These are phyloP conservation scores for Tolypocladium inflatum DNA, from an alignment of 2,329 filamentous ascomycete species.

Conservation along the genomic window DNA sequence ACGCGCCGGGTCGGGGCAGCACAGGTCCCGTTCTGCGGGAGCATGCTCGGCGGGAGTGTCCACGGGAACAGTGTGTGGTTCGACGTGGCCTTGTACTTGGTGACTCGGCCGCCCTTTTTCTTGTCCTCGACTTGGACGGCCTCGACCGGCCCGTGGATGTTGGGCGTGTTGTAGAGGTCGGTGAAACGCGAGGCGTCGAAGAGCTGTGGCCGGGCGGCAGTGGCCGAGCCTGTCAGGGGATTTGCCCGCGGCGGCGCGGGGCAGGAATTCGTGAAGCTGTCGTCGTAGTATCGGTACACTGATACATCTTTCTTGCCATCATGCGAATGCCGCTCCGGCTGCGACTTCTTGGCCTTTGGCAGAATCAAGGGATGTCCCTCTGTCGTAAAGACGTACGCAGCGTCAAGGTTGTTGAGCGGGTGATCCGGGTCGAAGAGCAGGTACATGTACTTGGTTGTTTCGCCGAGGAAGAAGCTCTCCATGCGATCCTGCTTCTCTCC, in stretches of 20 bases:
- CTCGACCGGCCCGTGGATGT: conserved; percentile 40
- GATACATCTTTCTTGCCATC: conserved; percentile 7
- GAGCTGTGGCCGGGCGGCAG: conserved; percentile 68
- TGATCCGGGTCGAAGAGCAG: conserved; percentile 80
- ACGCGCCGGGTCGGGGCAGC: conserved; percentile 59
- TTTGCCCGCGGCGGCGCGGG: conserved; percentile 44
- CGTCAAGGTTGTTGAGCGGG: conserved; percentile 78
- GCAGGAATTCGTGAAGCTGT: conserved; percentile 51
- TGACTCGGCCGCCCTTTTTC: conserved; percentile 29
- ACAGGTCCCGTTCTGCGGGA: conserved; percentile 72
- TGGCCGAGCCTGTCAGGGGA: conserved; percentile 67
- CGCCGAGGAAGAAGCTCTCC: conserved; percentile 97
- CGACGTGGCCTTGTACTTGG: conserved; percentile 41
- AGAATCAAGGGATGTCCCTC: conserved; percentile 91
- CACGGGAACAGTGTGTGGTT: conserved; percentile 88
- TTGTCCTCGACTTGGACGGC: conserved; percentile 32
- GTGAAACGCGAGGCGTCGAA: conserved; percentile 86
- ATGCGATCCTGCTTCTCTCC: conserved; percentile 89
- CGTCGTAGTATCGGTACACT: conserved; percentile 28
- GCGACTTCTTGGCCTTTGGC: conserved; percentile 34
- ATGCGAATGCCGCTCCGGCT: conserved; percentile 1
- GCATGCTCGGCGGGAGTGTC: conserved; percentile 70
- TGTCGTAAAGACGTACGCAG: conserved; percentile 86
- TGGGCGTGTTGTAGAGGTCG: conserved; percentile 68
- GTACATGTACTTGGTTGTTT: conserved; percentile 94